A percentile compares a stretch with the other conserved stretches of the same genome.
These are phyloP conservation scores for Phialophora verrucosa DNA, from an alignment of 2,329 filamentous ascomycete species.

Conservation along the genomic window DNA sequence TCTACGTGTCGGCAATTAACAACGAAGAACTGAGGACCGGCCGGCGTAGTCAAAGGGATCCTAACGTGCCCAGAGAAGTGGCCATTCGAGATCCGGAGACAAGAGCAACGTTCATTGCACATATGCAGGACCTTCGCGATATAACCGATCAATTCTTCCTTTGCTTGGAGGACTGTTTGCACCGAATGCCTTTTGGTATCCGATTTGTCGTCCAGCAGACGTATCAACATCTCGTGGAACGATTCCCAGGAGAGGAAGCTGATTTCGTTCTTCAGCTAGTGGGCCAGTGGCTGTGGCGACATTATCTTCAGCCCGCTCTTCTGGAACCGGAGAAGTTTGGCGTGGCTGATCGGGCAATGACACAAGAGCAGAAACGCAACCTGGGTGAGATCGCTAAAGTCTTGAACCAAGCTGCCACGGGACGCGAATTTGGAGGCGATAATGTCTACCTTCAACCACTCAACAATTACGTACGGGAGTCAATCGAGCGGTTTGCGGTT, in stretches of 20 bases:
- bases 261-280: constrained; percentile 81
- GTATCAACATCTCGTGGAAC: constrained; percentile 75
- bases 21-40: constrained; percentile 96
- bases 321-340: constrained; percentile 91
- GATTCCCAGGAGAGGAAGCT: constrained; percentile 80
- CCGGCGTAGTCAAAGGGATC: constrained; percentile 75
- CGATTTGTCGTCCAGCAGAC: constrained; percentile 86
- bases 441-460: constrained; percentile 95
- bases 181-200: constrained; percentile 90
- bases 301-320: constrained; percentile 88
- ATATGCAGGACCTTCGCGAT: constrained; percentile 90
- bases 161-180: constrained; percentile 79
- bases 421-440: constrained; percentile 87
- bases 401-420: constrained; percentile 84
- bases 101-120: constrained; percentile 87
- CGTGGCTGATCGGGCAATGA: constrained; percentile 85
- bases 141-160: constrained; percentile 90
- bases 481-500: constrained; percentile 76
- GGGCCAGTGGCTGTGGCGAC: constrained; percentile 90
- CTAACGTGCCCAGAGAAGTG: constrained; percentile 86
- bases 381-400: constrained; percentile 90
- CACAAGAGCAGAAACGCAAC: constrained; percentile 91
- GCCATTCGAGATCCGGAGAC: constrained; percentile 97
- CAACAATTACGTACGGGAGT: constrained; percentile 87
- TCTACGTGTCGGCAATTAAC: constrained; percentile 93